phyloP scores from a whole-genome alignment of 1,284 basidiomycete genomes.

The Trichosporon faecale region DNA sequence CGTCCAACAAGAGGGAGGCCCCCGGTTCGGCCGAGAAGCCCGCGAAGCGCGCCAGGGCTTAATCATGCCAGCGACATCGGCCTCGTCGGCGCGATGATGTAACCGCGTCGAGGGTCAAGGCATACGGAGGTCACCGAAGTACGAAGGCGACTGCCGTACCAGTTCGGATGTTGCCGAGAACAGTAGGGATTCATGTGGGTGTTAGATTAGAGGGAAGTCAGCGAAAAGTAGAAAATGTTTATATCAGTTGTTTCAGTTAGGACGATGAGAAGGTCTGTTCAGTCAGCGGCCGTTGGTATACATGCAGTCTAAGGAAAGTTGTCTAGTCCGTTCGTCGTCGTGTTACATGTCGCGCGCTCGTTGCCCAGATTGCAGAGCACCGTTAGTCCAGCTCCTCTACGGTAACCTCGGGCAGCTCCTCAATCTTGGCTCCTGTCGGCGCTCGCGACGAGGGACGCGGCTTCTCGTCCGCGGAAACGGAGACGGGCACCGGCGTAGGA shows the following conservation, averaged over 20 bases:
- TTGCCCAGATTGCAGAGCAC: not conserved
- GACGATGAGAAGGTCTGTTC: not conserved
- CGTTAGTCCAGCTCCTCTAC: conserved; percentile 2
- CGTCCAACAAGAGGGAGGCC: conserved; percentile 24
- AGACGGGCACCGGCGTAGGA: conserved; percentile 13
- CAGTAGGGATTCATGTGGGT: not conserved
- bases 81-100: not conserved
- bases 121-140: not conserved
- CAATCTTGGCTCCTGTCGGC: conserved; percentile 30
- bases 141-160: not conserved
- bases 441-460: conserved; percentile 4
- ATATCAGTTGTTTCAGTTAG: not conserved
- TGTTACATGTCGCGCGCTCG: conserved; percentile 5
- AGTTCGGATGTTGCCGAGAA: not conserved
- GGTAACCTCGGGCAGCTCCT: conserved; percentile 22
- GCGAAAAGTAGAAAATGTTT: not conserved
- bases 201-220: not conserved
- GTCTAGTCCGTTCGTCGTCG: not conserved
- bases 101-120: not conserved
- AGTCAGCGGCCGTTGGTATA: not conserved
- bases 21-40: conserved; percentile 27
- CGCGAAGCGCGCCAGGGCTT: conserved; percentile 23
- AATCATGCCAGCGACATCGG: not conserved
- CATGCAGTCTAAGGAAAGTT: conserved; percentile 1
- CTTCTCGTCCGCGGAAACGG: conserved; percentile 20